Conservation (phyloP, 148 eudicot genomes). For the Chenopodium formosanum region DNA sequence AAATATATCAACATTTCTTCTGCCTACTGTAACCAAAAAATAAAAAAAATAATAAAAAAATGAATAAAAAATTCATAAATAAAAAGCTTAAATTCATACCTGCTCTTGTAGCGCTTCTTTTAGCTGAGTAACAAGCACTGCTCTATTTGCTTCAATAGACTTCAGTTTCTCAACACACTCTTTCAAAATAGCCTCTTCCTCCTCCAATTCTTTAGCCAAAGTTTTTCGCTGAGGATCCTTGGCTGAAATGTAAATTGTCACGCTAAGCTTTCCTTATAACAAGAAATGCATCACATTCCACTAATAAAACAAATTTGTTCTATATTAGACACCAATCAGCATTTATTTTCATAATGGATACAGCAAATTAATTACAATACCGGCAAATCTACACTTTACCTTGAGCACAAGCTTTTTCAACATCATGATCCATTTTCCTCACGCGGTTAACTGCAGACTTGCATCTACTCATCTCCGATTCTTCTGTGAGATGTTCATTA, state of each 20-base stretch:
- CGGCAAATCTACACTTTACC: constrained; percentile 41
- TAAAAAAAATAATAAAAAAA: not conserved
- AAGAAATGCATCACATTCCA: constrained; percentile 11
- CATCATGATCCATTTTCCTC: constrained; percentile 82
- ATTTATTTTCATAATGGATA: not conserved
- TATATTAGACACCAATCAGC: not conserved
- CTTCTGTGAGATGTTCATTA: constrained; percentile 67
- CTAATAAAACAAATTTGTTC: not conserved
- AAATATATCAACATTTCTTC: not conserved
- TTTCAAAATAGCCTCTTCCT: constrained; percentile 64
- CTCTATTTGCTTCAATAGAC: constrained; percentile 77
- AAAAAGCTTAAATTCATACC: constrained; percentile 40
- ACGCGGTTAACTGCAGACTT: constrained; percentile 72
- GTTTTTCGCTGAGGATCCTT: constrained; percentile 79
- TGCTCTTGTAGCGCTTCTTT: constrained; percentile 81
- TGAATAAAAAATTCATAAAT: not conserved
- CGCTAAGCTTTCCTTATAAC: constrained; percentile 6
- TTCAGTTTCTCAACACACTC: constrained; percentile 79
- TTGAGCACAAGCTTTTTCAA: constrained; percentile 66
- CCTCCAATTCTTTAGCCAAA: constrained; percentile 73
- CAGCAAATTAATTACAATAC: not conserved
- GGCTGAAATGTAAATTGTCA: constrained; percentile 43
- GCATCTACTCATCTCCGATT: constrained; percentile 71
- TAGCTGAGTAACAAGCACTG: constrained; percentile 67
- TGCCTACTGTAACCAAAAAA: not conserved